A percentile compares a stretch with the other conserved stretches of the same genome.
Evolutionary conservation across 2,329 filamentous ascomycete genomes (phyloP).

Genomic region (Cytospora schulzeri): DNA sequence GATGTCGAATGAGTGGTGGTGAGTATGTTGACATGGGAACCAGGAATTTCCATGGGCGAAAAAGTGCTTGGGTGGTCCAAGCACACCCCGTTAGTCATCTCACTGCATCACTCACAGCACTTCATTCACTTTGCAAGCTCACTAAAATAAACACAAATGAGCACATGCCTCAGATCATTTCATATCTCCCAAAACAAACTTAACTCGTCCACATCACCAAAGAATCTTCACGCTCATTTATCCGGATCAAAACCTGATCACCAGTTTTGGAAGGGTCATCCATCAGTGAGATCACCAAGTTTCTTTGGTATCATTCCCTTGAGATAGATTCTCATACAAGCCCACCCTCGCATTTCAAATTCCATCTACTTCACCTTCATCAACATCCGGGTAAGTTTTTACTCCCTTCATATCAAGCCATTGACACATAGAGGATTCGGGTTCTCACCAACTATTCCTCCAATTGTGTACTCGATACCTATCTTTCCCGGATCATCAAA

Average conservation of each 20-base stretch:
- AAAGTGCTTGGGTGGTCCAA: neutral
- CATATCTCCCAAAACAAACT: neutral
- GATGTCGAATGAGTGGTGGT: neutral
- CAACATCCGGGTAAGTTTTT: slow-evolving; percentile 9
- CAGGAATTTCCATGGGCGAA: too few species aligned
- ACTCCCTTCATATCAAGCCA: neutral
- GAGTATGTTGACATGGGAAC: too few species aligned
- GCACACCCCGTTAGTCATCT: neutral
- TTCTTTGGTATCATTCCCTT: neutral
- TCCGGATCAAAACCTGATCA: neutral
- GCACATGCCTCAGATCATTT: neutral
- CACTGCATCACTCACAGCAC: neutral
- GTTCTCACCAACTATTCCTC: neutral
- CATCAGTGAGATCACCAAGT: neutral
- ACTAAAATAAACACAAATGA: neutral
- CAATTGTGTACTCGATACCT: neutral
- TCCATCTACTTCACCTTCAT: neutral
- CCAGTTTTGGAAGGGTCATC: neutral
- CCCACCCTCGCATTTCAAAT: neutral
- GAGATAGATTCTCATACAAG: neutral
- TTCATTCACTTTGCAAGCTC: neutral
- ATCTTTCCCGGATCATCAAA: neutral
- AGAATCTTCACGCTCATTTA: neutral
- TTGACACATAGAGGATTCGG: neutral
- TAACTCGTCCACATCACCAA: neutral